Evolutionary conservation across 2,329 filamentous ascomycete genomes (phyloP).

Genomic region (Venturia asperata): DNA sequence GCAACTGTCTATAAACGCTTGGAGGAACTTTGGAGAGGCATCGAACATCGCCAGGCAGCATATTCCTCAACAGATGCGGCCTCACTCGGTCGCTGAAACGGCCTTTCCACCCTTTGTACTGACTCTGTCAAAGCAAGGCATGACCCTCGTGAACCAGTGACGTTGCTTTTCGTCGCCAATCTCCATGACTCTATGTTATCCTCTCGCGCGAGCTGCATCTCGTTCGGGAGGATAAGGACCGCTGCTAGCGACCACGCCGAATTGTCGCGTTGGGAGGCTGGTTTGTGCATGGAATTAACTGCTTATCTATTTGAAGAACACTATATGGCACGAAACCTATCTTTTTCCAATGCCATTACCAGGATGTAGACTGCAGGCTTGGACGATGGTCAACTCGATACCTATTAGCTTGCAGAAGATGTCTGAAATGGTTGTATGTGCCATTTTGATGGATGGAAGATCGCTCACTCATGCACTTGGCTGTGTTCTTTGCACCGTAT

Average conservation of each 20-base stretch:
- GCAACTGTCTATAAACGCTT: background rate
- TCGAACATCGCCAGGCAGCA: background rate
- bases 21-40: background rate
- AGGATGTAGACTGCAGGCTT: background rate
- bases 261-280: background rate
- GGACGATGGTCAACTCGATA: background rate
- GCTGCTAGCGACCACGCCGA: background rate
- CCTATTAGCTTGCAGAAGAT: background rate
- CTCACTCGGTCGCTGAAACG: background rate
- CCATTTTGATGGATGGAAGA: background rate
- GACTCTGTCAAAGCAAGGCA: conserved; percentile 10
- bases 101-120: background rate
- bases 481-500: background rate
- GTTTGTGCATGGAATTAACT: conserved; percentile 1
- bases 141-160: background rate
- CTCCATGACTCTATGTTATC: background rate
- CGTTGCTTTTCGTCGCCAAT: background rate
- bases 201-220: background rate
- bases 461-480: background rate
- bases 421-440: background rate
- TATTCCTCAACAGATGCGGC: background rate
- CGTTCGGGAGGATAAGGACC: background rate
- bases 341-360: background rate
- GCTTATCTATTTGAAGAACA: background rate
- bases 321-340: background rate